Evolutionary conservation across 306 rosid species (phyloP), one percentile per base, ranked within the genome.

Genomic region (Gillenia trifoliata): DNA sequence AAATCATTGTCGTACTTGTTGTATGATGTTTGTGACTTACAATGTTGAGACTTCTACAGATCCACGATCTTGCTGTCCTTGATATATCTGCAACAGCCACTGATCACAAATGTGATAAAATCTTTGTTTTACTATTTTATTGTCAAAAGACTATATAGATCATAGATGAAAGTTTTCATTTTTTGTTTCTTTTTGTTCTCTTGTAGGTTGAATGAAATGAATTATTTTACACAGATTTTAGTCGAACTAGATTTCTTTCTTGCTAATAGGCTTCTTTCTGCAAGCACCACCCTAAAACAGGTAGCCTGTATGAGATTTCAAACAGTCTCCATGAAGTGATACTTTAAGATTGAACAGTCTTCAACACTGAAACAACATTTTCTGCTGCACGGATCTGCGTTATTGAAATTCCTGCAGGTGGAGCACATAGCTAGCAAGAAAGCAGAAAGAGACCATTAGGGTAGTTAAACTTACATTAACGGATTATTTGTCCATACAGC

Each of bases 141-240:
- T 22, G 47, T 45, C 28, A n/a, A 52, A 20, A 62, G 36, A 19
- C 69, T 61, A 20, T 26, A 23, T n/a, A n/a, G n/a, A n/a, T n/a
- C n/a, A n/a, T 13, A 60, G 22, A 62, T 22, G 25, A 49, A 22
- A 31, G 2, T 41, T 33, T 65, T 61, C n/a, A 20, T 54, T 64
- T 26, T 56, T 29, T 34, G 4, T 62, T 30, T 70, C 45, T 71
- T 57, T 64, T 64, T 34, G 59, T 66, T 78, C 75, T 83, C 60
- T 70, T 64, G 68, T 75, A 93, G 98, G 97, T 93, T 40, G 93
- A 87, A 43, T 93, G 98, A 92, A 93, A 88, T 81, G 98, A 93
- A 82, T 86, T 91, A 16, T 93, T 93, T 83, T 89, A 84, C 94
- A 87, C 97, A 88, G 98, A n/a, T 88, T 70, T 88, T 93, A 29